phyloP scores from a whole-genome alignment of 192 early-diverging fungal genomes.

The Dissophora ornata region DNA sequence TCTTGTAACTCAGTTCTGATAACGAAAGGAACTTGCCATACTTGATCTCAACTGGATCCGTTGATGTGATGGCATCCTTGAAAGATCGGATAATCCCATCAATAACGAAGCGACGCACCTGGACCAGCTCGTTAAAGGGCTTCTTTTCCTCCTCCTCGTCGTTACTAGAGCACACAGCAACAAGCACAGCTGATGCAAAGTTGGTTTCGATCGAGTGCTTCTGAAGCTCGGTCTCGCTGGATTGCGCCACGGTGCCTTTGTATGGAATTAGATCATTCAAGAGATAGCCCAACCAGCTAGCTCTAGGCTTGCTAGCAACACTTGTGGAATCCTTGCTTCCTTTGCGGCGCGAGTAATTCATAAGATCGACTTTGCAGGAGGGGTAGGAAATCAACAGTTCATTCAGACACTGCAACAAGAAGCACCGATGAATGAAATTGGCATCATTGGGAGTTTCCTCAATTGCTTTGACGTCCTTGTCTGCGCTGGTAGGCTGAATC shows the following conservation, averaged over 20 bases:
- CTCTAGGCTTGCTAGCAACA: constrained; percentile 51
- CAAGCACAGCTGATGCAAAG: constrained; percentile 75
- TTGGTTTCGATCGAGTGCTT: constrained; percentile 73
- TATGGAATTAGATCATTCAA: constrained; percentile 77
- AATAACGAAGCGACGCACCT: constrained; percentile 73
- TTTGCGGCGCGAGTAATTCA: constrained; percentile 66
- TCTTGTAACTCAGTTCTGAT: constrained; percentile 73
- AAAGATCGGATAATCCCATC: constrained; percentile 72
- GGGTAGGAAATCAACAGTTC: constrained; percentile 92
- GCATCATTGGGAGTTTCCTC: constrained; percentile 9
- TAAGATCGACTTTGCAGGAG: constrained; percentile 78
- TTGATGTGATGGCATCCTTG: constrained; percentile 68
- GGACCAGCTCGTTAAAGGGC: constrained; percentile 65
- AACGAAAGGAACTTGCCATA: constrained; percentile 78
- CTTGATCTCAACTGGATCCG: constrained; percentile 62
- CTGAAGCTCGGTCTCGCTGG: constrained; percentile 58
- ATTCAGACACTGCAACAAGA: constrained; percentile 86
- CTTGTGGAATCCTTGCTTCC: constrained; percentile 55
- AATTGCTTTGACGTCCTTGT: neutral
- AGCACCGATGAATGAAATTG: constrained; percentile 63
- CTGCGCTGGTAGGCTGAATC: neutral
- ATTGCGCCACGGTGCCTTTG: constrained; percentile 51
- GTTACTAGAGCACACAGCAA: constrained; percentile 65
- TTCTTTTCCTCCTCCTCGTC: constrained; percentile 62
- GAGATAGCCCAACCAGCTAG: constrained; percentile 68